Conservation (phyloP, 2,329 filamentous ascomycete species). For the Hypoxylon sp. region DNA sequence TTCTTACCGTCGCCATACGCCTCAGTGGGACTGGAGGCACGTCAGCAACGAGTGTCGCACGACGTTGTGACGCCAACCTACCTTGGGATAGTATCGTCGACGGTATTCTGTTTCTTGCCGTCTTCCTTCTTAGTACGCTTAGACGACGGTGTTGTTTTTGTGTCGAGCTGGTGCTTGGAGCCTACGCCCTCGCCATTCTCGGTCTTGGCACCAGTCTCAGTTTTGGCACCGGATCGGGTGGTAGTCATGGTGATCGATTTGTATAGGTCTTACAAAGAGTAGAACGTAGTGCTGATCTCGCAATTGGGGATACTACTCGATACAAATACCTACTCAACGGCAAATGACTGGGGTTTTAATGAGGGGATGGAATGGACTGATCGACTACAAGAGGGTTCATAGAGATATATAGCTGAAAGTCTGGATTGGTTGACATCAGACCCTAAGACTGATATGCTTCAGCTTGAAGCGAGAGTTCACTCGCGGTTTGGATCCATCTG, state of each 20-base stretch:
- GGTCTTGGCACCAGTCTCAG: slow-evolving; percentile 21
- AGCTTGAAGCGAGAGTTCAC: slow-evolving; percentile 19
- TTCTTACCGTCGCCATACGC: slow-evolving; percentile 45
- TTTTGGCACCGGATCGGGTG: slow-evolving; percentile 47
- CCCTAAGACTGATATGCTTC: background rate
- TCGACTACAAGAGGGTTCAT: background rate
- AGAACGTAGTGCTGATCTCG: background rate
- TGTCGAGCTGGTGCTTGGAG: slow-evolving; percentile 56
- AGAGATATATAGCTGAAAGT: background rate
- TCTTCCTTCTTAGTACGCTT: slow-evolving; percentile 58
- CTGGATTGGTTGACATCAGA: background rate
- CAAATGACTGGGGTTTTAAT: background rate
- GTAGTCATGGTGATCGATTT: slow-evolving; percentile 43
- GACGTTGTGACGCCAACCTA: slow-evolving; percentile 19
- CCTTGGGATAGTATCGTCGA: slow-evolving; percentile 65
- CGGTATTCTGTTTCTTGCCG: slow-evolving; percentile 64
- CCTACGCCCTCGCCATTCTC: slow-evolving; percentile 45
- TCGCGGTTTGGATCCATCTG: slow-evolving; percentile 32
- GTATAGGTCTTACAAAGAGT: background rate
- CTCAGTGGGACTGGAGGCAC: slow-evolving; percentile 44
- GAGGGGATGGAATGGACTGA: background rate
- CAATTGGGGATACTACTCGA: background rate
- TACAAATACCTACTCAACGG: background rate
- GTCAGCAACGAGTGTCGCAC: slow-evolving; percentile 28
- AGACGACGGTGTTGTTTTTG: slow-evolving; percentile 54